A percentile compares a stretch with the other conserved stretches of the same genome.
Evolutionary conservation across 495 filamentous ascomycete species (phyloP).

Genomic region (Talaromyces trachyspermus): DNA sequence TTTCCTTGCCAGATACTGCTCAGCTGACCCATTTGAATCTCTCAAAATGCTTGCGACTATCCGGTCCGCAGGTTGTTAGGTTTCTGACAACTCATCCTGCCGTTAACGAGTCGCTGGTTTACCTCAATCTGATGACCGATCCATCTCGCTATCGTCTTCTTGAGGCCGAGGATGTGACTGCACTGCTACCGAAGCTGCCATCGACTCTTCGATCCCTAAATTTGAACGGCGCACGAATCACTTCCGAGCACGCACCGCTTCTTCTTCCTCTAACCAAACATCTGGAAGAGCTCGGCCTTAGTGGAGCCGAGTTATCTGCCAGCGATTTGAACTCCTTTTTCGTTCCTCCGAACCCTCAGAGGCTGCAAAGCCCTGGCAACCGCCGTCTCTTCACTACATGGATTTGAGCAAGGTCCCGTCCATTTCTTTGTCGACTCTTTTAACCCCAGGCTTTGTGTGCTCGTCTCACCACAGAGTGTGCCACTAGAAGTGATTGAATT

Average conservation of each 20-base stretch:
- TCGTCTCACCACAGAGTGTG: conserved; percentile 54
- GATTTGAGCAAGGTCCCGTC: conserved; percentile 57
- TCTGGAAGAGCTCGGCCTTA: conserved; percentile 71
- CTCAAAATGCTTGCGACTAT: conserved; percentile 64
- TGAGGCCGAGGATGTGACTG: conserved; percentile 54
- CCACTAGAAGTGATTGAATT: conserved; percentile 79
- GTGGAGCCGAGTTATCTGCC: conserved; percentile 56
- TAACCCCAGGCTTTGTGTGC: conserved; percentile 42
- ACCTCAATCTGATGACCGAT: conserved; percentile 69
- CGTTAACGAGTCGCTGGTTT: conserved; percentile 55
- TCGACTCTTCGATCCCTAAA: conserved; percentile 65
- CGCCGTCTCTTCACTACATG: conserved; percentile 66
- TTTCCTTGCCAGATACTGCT: conserved; percentile 64
- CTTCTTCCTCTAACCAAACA: conserved; percentile 69
- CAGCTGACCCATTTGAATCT: conserved; percentile 74
- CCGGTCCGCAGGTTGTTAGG: conserved; percentile 58
- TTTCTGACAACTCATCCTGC: conserved; percentile 71
- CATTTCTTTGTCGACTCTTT: conserved; percentile 57
- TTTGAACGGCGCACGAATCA: conserved; percentile 68
- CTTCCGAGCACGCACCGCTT: conserved; percentile 52
- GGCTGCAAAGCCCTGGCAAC: conserved; percentile 39
- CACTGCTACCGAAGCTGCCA: conserved; percentile 62
- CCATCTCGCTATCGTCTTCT: conserved; percentile 67
- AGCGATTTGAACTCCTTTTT: conserved; percentile 54
- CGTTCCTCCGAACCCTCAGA: conserved; percentile 18